Conservation (phyloP, 805 yeast species). For the Candida ulmi region DNA sequence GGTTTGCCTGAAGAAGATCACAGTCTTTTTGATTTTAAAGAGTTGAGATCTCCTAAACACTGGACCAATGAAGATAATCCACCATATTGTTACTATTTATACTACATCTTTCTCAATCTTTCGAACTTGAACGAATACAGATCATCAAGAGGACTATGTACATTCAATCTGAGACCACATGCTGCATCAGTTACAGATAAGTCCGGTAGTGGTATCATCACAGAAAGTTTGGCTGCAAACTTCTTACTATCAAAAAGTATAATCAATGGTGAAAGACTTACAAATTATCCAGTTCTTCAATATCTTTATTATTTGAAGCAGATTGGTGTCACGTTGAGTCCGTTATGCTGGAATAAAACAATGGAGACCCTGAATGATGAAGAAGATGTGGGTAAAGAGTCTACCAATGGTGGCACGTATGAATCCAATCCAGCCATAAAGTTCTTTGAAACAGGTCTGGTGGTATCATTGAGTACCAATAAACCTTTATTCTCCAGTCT, state of each 20-base stretch:
- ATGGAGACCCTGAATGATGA: slow-evolving; percentile 20
- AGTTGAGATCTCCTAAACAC: slow-evolving; percentile 21
- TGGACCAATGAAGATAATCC: slow-evolving; percentile 33
- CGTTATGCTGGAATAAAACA: slow-evolving; percentile 25
- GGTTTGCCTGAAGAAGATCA: slow-evolving; percentile 17
- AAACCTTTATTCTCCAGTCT: slow-evolving; percentile 22
- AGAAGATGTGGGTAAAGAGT: slow-evolving; percentile 7
- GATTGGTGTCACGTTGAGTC: slow-evolving; percentile 24
- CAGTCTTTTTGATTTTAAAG: slow-evolving; percentile 14
- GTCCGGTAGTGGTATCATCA: slow-evolving; percentile 22
- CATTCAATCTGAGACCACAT: slow-evolving; percentile 18
- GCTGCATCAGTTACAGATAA: slow-evolving; percentile 17
- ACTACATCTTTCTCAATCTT: slow-evolving; percentile 25
- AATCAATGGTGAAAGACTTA: slow-evolving; percentile 21
- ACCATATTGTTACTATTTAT: slow-evolving; percentile 33
- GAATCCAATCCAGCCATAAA: slow-evolving; percentile 19
- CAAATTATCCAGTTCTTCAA: slow-evolving; percentile 19
- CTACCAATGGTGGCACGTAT: slow-evolving; percentile 8
- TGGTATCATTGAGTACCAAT: slow-evolving; percentile 18
- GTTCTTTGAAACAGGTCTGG: slow-evolving; percentile 21
- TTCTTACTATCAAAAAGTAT: slow-evolving; percentile 19
- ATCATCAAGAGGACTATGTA: slow-evolving; percentile 9
- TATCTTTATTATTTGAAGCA: slow-evolving; percentile 23
- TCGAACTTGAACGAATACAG: slow-evolving; percentile 19
- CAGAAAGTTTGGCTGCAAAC: slow-evolving; percentile 19